A percentile compares a stretch with the other conserved stretches of the same genome.
These are phyloP conservation scores for Fennellomyces sp. DNA, from an alignment of 371 early-diverging fungal species.

Conservation along the genomic window DNA sequence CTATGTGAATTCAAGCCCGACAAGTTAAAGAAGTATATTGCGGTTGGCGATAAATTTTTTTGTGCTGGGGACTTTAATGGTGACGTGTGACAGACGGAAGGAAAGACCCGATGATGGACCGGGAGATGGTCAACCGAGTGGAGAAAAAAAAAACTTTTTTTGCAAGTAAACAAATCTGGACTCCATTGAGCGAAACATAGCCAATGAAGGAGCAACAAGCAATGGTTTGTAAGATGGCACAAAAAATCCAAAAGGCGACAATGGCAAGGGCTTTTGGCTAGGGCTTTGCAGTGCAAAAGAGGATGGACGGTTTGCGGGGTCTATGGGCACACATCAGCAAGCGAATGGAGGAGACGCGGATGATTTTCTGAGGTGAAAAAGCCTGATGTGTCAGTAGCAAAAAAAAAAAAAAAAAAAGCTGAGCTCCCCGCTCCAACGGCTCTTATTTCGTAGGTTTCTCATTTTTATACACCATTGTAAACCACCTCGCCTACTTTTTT, in stretches of 20 bases:
- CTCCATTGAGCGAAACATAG: slow-evolving; percentile 23
- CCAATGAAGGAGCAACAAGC: slow-evolving; percentile 15
- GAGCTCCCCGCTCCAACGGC: slow-evolving; percentile 5
- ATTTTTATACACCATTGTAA: slow-evolving; percentile 20
- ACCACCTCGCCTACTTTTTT: slow-evolving; percentile 28
- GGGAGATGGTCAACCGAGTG: neutral
- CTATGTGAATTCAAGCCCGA: neutral
- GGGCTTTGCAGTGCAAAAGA: no score
- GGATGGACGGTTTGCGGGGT: no score
- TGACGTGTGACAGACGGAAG: slow-evolving; percentile 16
- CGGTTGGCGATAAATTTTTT: neutral
- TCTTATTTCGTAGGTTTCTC: slow-evolving; percentile 32
- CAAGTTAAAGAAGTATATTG: slow-evolving; percentile 5
- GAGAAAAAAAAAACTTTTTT: slow-evolving; percentile 15
- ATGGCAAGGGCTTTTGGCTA: neutral
- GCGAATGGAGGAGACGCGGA: slow-evolving; percentile 1
- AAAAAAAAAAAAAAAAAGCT: slow-evolving; percentile 11
- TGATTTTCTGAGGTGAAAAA: neutral
- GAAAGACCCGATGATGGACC: neutral
- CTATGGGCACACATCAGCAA: no score
- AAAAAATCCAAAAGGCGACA: slow-evolving; percentile 7
- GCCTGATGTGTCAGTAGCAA: neutral
- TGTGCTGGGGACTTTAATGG: neutral
- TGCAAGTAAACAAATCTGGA: slow-evolving; percentile 15
- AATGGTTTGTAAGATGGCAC: slow-evolving; percentile 10